A percentile compares a stretch with the other conserved stretches of the same genome.
These are phyloP conservation scores for Kodamaea suecica DNA, from an alignment of 1,139 yeast genomes.

Conservation along the genomic window DNA sequence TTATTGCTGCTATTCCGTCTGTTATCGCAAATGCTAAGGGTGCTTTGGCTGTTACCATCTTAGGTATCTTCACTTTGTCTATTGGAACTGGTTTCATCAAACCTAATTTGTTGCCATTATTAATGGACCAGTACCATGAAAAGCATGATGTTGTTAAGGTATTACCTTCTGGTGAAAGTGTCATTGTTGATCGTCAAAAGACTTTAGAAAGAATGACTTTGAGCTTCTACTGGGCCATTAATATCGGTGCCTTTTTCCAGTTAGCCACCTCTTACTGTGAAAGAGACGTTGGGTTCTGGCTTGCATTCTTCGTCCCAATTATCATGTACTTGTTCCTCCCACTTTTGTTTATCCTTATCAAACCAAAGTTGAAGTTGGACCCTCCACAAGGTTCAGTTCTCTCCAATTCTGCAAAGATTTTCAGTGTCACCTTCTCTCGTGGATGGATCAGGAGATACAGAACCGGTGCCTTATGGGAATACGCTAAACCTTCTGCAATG, in stretches of 20 bases:
- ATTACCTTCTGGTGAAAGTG: slow-evolving; percentile 59
- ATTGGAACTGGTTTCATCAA: slow-evolving; percentile 49
- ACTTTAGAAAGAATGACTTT: slow-evolving; percentile 74
- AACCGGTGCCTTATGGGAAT: slow-evolving; percentile 48
- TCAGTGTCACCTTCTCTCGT: slow-evolving; percentile 36
- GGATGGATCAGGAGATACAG: slow-evolving; percentile 39
- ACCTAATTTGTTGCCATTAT: slow-evolving; percentile 50
- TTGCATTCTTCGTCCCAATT: slow-evolving; percentile 63
- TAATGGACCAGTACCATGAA: slow-evolving; percentile 52
- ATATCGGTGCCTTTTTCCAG: slow-evolving; percentile 75
- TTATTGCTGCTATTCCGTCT: slow-evolving; percentile 20
- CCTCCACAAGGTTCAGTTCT: slow-evolving; percentile 50
- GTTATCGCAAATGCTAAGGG: slow-evolving; percentile 18
- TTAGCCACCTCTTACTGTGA: slow-evolving; percentile 76
- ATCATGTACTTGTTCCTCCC: slow-evolving; percentile 50
- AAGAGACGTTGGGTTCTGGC: slow-evolving; percentile 71
- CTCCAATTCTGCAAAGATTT: slow-evolving; percentile 40
- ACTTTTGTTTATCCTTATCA: slow-evolving; percentile 37
- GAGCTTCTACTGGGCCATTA: slow-evolving; percentile 76
- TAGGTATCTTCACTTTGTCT: slow-evolving; percentile 21
- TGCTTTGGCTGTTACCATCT: slow-evolving; percentile 18
- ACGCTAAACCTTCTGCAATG: slow-evolving; percentile 52
- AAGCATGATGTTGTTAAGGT: slow-evolving; percentile 58
- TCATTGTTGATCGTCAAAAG: slow-evolving; percentile 66
- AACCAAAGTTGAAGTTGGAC: slow-evolving; percentile 34